phyloP scores from a whole-genome alignment of 2,329 filamentous ascomycete genomes.

The Fusarium torulosum region DNA sequence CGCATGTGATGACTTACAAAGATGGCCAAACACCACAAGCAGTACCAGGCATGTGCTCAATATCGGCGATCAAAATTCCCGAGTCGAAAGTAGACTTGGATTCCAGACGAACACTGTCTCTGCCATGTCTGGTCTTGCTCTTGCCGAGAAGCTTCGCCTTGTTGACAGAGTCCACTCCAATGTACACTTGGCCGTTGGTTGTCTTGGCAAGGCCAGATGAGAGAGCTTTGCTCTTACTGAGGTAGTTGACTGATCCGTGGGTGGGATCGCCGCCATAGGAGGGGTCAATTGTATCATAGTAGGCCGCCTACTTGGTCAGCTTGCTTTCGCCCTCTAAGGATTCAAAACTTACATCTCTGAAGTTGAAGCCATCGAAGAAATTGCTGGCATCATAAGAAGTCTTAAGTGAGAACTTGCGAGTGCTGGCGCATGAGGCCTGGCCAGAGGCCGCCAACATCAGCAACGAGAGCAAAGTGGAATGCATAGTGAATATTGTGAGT shows the following conservation, averaged over 20 bases:
- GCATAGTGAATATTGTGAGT: not conserved
- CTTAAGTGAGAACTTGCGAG: conserved; percentile 21
- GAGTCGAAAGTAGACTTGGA: conserved; percentile 71
- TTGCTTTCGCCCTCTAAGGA: accelerated
- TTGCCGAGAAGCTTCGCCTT: conserved; percentile 29
- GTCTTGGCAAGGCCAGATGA: conserved; percentile 48
- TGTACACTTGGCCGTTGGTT: conserved; percentile 4
- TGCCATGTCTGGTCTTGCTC: conserved; percentile 48
- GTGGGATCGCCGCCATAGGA: conserved; percentile 66
- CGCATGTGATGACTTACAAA: conserved; percentile 16
- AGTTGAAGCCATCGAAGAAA: conserved; percentile 61
- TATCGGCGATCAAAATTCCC: conserved; percentile 72
- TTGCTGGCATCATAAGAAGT: conserved; percentile 48
- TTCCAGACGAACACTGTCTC: conserved; percentile 72
- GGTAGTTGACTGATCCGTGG: conserved; percentile 73
- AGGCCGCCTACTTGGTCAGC: conserved; percentile 14
- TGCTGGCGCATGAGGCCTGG: conserved; percentile 3
- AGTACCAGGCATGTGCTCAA: conserved; percentile 37
- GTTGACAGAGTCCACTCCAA: conserved; percentile 9
- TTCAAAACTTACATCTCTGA: conserved; percentile 39
- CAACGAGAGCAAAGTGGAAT: not conserved
- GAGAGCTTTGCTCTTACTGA: conserved; percentile 50
- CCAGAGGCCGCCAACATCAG: not conserved
- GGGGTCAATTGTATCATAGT: conserved; percentile 34
- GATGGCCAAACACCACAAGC: conserved; percentile 41